Percentiles rank a stretch among this genome's conserved stretches.
Conservation (phyloP, 1,284 basidiomycete genomes). For the Wallemia mellicola region DNA sequence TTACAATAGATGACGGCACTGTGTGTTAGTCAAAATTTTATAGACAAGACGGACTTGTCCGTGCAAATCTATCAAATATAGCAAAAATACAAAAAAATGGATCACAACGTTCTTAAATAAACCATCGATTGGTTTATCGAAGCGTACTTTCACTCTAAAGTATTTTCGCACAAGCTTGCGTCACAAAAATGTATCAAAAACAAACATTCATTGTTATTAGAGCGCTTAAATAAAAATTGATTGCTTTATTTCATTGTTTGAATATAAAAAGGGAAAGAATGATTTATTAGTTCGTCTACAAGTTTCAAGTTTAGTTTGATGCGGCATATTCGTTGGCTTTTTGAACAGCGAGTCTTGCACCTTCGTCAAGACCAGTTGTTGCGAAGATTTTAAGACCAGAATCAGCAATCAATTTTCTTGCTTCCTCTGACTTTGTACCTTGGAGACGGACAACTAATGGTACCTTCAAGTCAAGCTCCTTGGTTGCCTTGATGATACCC, state of each 20-base stretch:
- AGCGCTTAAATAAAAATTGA: background rate
- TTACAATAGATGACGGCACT: background rate
- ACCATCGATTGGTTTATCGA: background rate
- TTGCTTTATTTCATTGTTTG: too few relatives aligned
- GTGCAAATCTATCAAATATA: background rate
- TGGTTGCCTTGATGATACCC: constrained; percentile 91
- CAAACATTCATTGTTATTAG: background rate
- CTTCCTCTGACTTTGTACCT: constrained; percentile 12
- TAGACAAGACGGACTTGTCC: background rate
- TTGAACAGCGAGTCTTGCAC: background rate
- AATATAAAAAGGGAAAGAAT: background rate
- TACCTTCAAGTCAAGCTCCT: constrained; percentile 56
- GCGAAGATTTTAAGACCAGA: background rate
- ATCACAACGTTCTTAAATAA: background rate
- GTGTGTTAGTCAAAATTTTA: background rate
- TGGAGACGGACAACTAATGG: constrained; percentile 22
- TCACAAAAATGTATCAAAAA: background rate
- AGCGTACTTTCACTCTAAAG: background rate
- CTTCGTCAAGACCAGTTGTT: background rate
- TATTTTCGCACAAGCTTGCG: background rate
- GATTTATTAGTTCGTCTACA: background rate
- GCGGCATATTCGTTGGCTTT: background rate
- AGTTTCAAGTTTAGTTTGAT: background rate
- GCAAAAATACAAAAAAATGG: background rate
- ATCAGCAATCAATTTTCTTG: constrained; percentile 8